Evolutionary conservation across 148 eudicot genomes (phyloP), one percentile per base, ranked within the genome.

Genomic region (Drosera capensis): DNA sequence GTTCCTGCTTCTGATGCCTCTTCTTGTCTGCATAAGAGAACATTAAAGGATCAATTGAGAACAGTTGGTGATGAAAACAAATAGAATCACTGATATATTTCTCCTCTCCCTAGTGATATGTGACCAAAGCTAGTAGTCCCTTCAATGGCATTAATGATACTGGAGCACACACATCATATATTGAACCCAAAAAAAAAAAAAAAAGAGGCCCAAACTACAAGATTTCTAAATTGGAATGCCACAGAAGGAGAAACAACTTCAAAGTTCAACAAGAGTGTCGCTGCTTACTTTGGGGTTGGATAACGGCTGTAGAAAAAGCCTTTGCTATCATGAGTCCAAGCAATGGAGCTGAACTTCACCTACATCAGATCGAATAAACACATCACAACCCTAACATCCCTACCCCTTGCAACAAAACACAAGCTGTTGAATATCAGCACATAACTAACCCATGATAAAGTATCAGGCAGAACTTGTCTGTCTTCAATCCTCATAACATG

Each of bases 281-380:
- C 0, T 38, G 16, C 74, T 75, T 78, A 88, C 97, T 62, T 65
- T 12, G 92, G 97, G 25, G 94, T 65, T 9, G 87, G 83, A 50
- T 58, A 88, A 18, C 97, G 81, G 46, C 92, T 55, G 63, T 88
- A 88, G 65, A 88, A 88, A 63, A 88, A 88, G 14, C 97, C 97
- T 68, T 60, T 75, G 56, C 64, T 71, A 40, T 83, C 94, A 72
- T 80, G 81, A 28, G 94, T 84, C 94, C 94, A 88, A 66, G 79
- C 66, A 58, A 84, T 55, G 36, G 49, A 28, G 24, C 81, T 71
- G 60, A 88, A 88, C 68, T 88, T 88, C n/a, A 82, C 94, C 96
- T 86, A 71, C 36, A 54, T 46, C 11, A 5, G 2, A 34, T 42
- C 18, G 14, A 25, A 25, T 13, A 34, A 34, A 15, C 14, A 2